These are phyloP conservation scores for Tardiomyces blankii DNA, from an alignment of 1,139 yeast species.

Conservation along the genomic window DNA sequence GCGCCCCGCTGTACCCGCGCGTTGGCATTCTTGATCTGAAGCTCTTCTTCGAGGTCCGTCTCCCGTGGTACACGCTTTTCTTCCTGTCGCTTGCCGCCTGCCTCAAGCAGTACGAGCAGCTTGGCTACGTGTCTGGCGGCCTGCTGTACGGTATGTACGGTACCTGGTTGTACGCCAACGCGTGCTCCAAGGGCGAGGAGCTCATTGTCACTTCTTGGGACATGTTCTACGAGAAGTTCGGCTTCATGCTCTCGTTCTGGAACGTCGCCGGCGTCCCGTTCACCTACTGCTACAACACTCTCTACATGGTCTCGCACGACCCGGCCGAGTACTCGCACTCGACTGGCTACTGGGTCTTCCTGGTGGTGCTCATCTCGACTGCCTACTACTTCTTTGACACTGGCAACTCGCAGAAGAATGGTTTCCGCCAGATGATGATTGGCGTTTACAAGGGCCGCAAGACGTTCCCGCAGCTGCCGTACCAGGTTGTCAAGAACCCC, in stretches of 20 bases:
- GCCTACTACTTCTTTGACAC: conserved; percentile 94
- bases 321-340: conserved; percentile 78
- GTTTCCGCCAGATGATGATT: conserved; percentile 77
- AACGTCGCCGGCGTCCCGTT: conserved; percentile 98
- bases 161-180: conserved; percentile 92
- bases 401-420: conserved; percentile 88
- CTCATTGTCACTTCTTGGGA: conserved; percentile 97
- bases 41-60: conserved; percentile 94
- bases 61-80: conserved; percentile 91
- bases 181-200: conserved; percentile 97
- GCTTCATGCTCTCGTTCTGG: conserved; percentile 97
- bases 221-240: conserved; percentile 97
- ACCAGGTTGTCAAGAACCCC: conserved; percentile 72
- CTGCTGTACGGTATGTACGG: conserved; percentile 65
- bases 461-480: conserved; percentile 88
- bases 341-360: conserved; percentile 40
- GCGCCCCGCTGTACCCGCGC: conserved; percentile 94
- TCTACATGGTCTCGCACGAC: conserved; percentile 69
- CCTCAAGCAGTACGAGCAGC: conserved; percentile 66
- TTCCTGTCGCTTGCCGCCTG: conserved; percentile 67
- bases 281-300: conserved; percentile 91
- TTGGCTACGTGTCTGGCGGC: conserved; percentile 74
- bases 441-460: conserved; percentile 70
- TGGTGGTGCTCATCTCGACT: conserved; percentile 44
- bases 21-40: conserved; percentile 85